A percentile compares a stretch with the other conserved stretches of the same genome.
Conservation (phyloP, 2,329 filamentous ascomycete genomes). For the Trichoderma koningii region DNA sequence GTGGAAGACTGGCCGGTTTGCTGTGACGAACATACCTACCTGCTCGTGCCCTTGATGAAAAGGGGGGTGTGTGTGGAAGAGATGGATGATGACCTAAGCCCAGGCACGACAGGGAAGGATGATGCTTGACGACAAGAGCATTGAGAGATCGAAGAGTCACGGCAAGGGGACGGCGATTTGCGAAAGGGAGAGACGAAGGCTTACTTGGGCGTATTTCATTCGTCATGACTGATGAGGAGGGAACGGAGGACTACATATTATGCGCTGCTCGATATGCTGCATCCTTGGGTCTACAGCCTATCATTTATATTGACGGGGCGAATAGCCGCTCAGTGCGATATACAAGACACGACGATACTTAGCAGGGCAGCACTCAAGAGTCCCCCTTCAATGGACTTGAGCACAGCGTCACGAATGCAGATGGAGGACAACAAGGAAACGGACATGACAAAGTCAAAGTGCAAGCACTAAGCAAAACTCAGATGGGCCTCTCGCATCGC, state of each 20-base stretch:
- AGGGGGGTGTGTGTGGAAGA: conserved; percentile 16
- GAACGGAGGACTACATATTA: neutral
- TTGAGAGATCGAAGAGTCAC: conserved; percentile 34
- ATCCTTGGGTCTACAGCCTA: neutral
- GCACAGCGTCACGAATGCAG: too few relatives aligned
- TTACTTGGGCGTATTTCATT: neutral
- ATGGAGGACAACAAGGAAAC: too few relatives aligned
- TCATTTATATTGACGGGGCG: neutral
- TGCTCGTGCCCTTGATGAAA: neutral
- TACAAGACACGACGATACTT: neutral
- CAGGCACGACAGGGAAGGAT: neutral
- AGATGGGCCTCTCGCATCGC: conserved; percentile 9
- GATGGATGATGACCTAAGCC: neutral
- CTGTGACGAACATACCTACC: neutral
- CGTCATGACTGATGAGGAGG: neutral
- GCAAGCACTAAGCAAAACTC: neutral
- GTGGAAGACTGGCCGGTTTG: neutral
- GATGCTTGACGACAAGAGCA: neutral
- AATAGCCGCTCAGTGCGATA: conserved; percentile 15
- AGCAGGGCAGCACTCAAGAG: neutral
- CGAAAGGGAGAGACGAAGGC: neutral
- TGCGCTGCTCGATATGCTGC: neutral
- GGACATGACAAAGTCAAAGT: too few relatives aligned
- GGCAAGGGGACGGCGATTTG: conserved; percentile 35
- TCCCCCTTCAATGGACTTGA: neutral